A percentile compares a stretch with the other conserved stretches of the same genome.
Evolutionary conservation across 1,284 basidiomycete species (phyloP).

Genomic region (Ganoderma meredithae): DNA sequence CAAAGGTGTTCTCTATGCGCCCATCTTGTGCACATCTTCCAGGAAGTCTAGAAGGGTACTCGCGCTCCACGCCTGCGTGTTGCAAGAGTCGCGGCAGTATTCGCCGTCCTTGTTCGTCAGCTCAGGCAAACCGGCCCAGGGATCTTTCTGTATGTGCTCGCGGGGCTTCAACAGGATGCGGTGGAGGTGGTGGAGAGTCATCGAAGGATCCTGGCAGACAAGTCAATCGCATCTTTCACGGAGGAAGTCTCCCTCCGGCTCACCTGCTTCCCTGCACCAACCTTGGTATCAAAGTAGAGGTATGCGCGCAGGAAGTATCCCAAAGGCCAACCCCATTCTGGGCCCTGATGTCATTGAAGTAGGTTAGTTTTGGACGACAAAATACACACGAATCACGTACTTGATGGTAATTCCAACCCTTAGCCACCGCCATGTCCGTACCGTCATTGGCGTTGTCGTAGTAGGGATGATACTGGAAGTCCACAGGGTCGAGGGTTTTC

Average conservation of each 20-base stretch:
- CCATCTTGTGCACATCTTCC: constrained; percentile 68
- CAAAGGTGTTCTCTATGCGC: constrained; percentile 11
- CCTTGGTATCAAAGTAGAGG: constrained; percentile 80
- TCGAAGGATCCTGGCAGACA: constrained; percentile 61
- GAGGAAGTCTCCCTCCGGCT: constrained; percentile 37
- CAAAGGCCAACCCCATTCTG: constrained; percentile 94
- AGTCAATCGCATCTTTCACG: constrained; percentile 7
- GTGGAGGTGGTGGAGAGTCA: constrained; percentile 84
- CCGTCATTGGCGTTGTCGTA: constrained; percentile 95
- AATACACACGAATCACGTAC: constrained; percentile 48
- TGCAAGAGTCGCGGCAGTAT: constrained; percentile 87
- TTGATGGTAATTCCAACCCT: constrained; percentile 91
- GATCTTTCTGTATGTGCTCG: constrained; percentile 77
- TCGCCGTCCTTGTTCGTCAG: constrained; percentile 86
- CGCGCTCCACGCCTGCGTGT: constrained; percentile 93
- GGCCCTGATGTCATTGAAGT: constrained; percentile 55
- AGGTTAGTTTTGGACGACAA: background rate
- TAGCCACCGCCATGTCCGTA: constrained; percentile 81
- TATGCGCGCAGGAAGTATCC: constrained; percentile 97
- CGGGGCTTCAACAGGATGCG: constrained; percentile 74
- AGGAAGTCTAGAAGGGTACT: constrained; percentile 90
- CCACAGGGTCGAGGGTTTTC: constrained; percentile 90
- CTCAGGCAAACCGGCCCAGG: constrained; percentile 93
- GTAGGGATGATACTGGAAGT: constrained; percentile 86
- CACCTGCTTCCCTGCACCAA: constrained; percentile 71